Base-by-base conservation (phyloP, 164 flowering plant species). In the Vitis labrusca region DNA sequence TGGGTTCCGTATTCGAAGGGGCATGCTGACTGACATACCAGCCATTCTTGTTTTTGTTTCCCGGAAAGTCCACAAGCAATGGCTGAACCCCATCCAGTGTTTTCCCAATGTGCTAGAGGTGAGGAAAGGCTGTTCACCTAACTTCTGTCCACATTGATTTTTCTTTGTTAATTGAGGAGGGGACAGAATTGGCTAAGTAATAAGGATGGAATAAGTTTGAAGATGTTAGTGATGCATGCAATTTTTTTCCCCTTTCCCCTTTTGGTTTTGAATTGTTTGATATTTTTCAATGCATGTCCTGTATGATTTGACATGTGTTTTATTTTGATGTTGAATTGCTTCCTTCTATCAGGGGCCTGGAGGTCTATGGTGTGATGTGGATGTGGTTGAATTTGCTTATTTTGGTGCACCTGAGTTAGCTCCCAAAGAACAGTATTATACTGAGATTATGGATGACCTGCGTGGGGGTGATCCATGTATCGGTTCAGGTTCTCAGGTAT, bases 401-500 rank as follows among this genome's bases (percentile, higher is more conserved):
- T 86, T 85, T 79, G 91, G 92, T 69, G 90, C 94, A 51, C 91
- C 90, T 32, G 89, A 81, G 73, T 88, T 85, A 50, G 69, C 88
- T 69, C 88, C 90, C 12, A 88, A 88, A 77, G 94, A 88, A 63
- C 91, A 89, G 64, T 71, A 88, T 44, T 85, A 88, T 76, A 88
- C 94, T 9, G 86, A 86, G 57, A 75, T 88, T 70, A 91, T 89
- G 23, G 94, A 89, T 77, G 94, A 83, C 65, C 77, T 89, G 63
- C 88, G 94, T 67, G 94, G 92, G 14, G 85, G 86, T 75, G 88
- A 83, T 75, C 89, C 84, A 19, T 76, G 77, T 63, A 88, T 89
- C 74, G 94, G 94, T 70, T 88, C 94, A 32, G 94, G 94, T 55
- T 88, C 94, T 68, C 94, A 89, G 94, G 94, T 86, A 76, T 50